Percentiles rank a stretch among this genome's conserved stretches.
phyloP scores from a whole-genome alignment of 768 basidiomycete genomes.

The Boletus rex-veris region DNA sequence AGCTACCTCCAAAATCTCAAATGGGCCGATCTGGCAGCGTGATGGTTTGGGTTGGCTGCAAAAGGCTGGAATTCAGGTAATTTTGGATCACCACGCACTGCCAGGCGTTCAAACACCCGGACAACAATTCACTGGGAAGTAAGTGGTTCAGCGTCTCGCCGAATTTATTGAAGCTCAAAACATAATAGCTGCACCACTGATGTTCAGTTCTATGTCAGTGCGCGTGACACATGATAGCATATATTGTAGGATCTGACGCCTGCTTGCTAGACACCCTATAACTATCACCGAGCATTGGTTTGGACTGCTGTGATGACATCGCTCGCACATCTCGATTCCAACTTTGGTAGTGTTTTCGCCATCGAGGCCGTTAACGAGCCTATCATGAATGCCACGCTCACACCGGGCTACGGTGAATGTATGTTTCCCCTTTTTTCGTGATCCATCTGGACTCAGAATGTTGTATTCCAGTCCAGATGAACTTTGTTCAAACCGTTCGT shows the following conservation, averaged over 20 bases:
- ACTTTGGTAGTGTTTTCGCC: conserved; percentile 60
- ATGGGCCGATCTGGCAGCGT: conserved; percentile 38
- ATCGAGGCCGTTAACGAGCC: conserved; percentile 81
- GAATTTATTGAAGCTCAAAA: not conserved
- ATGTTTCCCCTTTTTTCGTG: conserved; percentile 20
- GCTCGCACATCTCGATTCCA: conserved; percentile 64
- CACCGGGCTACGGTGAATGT: conserved; percentile 73
- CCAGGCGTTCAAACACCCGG: conserved; percentile 62
- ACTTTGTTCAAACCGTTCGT: conserved; percentile 67
- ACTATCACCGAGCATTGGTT: conserved; percentile 74
- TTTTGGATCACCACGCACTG: conserved; percentile 68
- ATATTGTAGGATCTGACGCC: not conserved
- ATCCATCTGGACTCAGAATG: not conserved
- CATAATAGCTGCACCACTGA: conserved; percentile 55
- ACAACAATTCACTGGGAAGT: conserved; percentile 72
- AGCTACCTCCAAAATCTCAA: not conserved
- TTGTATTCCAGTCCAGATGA: conserved; percentile 51
- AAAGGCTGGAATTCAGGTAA: conserved; percentile 59
- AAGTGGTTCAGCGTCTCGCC: conserved; percentile 10
- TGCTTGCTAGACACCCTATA: conserved; percentile 48
- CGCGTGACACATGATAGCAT: not conserved
- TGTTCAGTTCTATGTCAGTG: conserved; percentile 69
- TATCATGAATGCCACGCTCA: conserved; percentile 63
- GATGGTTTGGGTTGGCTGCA: conserved; percentile 59
- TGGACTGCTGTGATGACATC: conserved; percentile 81